These are phyloP conservation scores for Paramarasmius palmivorus DNA, from an alignment of 1,284 basidiomycete species.

Conservation along the genomic window DNA sequence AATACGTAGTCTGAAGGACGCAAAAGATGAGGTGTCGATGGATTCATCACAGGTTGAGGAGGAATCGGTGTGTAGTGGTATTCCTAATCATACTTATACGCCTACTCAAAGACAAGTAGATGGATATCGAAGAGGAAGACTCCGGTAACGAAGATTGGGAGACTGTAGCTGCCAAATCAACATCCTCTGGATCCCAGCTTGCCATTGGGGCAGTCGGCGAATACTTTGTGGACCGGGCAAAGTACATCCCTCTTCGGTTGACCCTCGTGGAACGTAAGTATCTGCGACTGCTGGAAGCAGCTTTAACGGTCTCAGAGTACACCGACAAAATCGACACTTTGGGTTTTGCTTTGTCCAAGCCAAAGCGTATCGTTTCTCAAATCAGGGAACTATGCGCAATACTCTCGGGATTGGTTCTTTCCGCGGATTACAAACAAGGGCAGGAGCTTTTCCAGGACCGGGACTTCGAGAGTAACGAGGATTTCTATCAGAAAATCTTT, in stretches of 20 bases:
- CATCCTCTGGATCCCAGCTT: constrained; percentile 49
- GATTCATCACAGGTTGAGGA: constrained; percentile 13
- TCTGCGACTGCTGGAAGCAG: constrained; percentile 78
- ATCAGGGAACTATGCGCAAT: constrained; percentile 83
- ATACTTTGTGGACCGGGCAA: constrained; percentile 78
- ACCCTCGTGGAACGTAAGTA: constrained; percentile 74
- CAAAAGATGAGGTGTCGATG: constrained; percentile 19
- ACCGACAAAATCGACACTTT: constrained; percentile 84
- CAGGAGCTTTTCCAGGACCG: constrained; percentile 78
- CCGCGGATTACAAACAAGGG: constrained; percentile 82
- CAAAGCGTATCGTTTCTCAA: constrained; percentile 79
- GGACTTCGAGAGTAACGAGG: constrained; percentile 73
- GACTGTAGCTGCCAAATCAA: constrained; percentile 32
- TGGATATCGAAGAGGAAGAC: constrained; percentile 51
- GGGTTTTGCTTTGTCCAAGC: constrained; percentile 70
- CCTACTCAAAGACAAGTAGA: constrained; percentile 30
- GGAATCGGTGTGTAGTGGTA: not conserved
- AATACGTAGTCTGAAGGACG: constrained; percentile 31
- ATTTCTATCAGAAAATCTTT: constrained; percentile 76
- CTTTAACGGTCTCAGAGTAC: constrained; percentile 78
- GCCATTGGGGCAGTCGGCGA: constrained; percentile 66
- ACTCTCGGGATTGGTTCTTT: constrained; percentile 74
- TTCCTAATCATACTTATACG: not conserved
- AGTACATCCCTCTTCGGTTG: constrained; percentile 75
- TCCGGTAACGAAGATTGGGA: constrained; percentile 54